Base-by-base conservation (phyloP, 371 early-diverging fungal genomes). In the Saksenaea vasiformis region DNA sequence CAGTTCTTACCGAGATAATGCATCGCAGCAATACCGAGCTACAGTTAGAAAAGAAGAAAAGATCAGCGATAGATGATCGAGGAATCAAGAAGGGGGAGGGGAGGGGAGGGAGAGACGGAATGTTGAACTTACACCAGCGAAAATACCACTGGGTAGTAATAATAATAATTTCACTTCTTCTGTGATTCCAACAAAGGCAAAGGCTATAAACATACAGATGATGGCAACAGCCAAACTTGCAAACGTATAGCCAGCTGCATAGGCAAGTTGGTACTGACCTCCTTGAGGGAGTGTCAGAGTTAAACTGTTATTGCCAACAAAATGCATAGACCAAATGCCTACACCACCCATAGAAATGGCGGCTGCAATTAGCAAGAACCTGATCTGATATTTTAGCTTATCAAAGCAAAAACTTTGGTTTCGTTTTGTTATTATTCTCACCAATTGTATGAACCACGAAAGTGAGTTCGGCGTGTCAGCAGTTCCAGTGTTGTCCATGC, bases 321-420 rank as follows among this genome's bases (percentile, higher is more conserved):
- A 82, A 67, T 82, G 82, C 82, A 79, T 82, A 7, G 76, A 75
- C 82, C 82, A 82, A 8, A 82, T 74, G 35, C 70, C 70, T 9
- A 77, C 79, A 28, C 71, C 77, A 35, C 82, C 82, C 78, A 79
- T 82, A 0, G 66, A 53, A 19, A 76, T 58, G 1, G 82, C 74
- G 35, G 79, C 70, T 35, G 77, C 63, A 15, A 61, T 56, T 15
- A 82, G 56, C 31, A 82, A 24, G 62, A 77, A 76, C 73, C 78
- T 78, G 10, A 26, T 47, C n/a, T n/a, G 0, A 22, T 3, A 5
- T 22, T 10, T 47, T 11, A 19, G n/a, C 22, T 5, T 41, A n/a
- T 14, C 19, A 4, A 2, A 14, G 2, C 43, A 17, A 41, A 41
- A 8, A 14, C 14, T 10, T 38, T 7, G 8, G 44, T 1, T 7